Base-by-base conservation (phyloP, 768 basidiomycete genomes). In the Suillus variegatus region DNA sequence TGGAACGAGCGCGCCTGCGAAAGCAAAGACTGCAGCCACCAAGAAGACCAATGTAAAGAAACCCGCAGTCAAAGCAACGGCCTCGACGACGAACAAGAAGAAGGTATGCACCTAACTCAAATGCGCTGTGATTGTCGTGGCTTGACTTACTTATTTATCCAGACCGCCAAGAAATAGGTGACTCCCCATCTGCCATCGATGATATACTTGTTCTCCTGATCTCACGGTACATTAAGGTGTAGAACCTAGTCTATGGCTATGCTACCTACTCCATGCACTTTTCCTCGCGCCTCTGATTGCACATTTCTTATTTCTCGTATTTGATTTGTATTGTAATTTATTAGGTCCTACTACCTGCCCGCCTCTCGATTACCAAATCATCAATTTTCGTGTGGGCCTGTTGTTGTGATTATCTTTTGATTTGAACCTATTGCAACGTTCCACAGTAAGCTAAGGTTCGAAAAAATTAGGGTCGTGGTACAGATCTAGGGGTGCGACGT, bases 1-100 rank as follows among this genome's bases (percentile, higher is more conserved):
- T 46, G 86, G 88, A 10, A 78, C 80, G 0, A 79, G 77, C 13
- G 70, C 83, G 32, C 71, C 83, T 43, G 65, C 81, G 51, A 81
- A 57, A 64, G 74, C 67, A 18, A 78, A 66, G 67, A 71, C 62
- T 35, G 71, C 76, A 3, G 71, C 79, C 10, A 64, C 71, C 1
- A 81, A 76, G 79, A 82, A 76, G 72, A 69, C 72, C 28, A 64
- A 74, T 51, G 44, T 66, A 75, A 79, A 66, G 72, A 75, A 70
- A 41, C 65, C 73, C 8, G 35, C 78, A 22, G 13, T 44, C 20
- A 64, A 54, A 32, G 32, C n/a, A 38, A 43, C 66, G 10, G 12
- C 66, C 13, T 35, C 60, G 18, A 58, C 67, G 28, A 67, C 66
- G 6, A 61, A 63, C 36, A 78, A 61, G 76, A 76, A 69, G 44